A percentile compares a stretch with the other conserved stretches of the same genome.
phyloP scores from a whole-genome alignment of 768 basidiomycete genomes.

The Mycena polygramma region DNA sequence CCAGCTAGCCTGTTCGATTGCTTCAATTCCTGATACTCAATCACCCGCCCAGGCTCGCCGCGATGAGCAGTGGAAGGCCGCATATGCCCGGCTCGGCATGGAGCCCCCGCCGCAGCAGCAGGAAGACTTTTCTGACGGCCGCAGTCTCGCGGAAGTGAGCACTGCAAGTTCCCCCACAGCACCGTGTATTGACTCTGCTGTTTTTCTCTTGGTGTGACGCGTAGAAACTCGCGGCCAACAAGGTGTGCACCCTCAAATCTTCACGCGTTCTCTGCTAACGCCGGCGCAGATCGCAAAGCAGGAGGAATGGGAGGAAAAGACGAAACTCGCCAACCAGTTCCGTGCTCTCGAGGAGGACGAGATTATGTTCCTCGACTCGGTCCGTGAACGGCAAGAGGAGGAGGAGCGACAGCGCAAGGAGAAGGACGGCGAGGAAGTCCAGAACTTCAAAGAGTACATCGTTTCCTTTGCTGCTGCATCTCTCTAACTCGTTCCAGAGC shows the following conservation, averaged over 20 bases:
- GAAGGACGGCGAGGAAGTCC: conserved; percentile 84
- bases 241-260: conserved; percentile 59
- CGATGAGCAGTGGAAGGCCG: conserved; percentile 92
- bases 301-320: conserved; percentile 94
- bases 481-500: conserved; percentile 50
- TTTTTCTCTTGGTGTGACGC: conserved; percentile 57
- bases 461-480: conserved; percentile 7
- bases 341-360: conserved; percentile 92
- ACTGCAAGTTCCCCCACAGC: conserved; percentile 24
- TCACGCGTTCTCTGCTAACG: conserved; percentile 22
- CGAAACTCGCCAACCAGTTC: conserved; percentile 91
- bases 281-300: conserved; percentile 81
- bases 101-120: conserved; percentile 83
- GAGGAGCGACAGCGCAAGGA: conserved; percentile 83
- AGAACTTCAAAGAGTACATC: conserved; percentile 79
- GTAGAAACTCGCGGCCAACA: conserved; percentile 92
- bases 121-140: conserved; percentile 85
- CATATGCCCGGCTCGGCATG: conserved; percentile 89
- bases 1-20: background rate
- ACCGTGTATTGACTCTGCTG: conserved; percentile 60
- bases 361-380: conserved; percentile 88
- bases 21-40: background rate
- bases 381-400: conserved; percentile 79
- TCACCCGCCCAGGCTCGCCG: conserved; percentile 54
- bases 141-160: conserved; percentile 90